Evolutionary conservation across 2,329 filamentous ascomycete genomes (phyloP), one percentile per base, ranked within the genome.

Genomic region (Sclerotinia trifoliorum): DNA sequence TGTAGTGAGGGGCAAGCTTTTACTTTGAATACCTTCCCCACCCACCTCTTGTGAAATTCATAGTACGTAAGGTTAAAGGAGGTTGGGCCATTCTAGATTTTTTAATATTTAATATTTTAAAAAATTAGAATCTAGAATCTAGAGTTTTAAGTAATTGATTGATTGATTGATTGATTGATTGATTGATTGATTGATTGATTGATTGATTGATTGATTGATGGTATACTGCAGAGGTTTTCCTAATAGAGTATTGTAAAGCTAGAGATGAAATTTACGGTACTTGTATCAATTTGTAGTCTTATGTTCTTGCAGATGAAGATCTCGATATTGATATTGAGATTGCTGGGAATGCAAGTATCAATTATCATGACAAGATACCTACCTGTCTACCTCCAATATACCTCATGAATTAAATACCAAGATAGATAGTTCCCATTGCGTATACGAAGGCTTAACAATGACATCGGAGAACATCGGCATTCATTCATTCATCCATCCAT

Each of bases 391-490:
- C 7, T 51, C 48, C 21, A 5, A 24, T n/a, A 3, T 48, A n/a
- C 46, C 46, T 11, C 52, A 35, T 29, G 15, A 55, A 32, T 35
- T n/a, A 55, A 21, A 55, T 42, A 42, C 39, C 52, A 55, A 55
- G 29, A 55, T 19, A 55, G 29, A 55, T 19, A 21, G 19, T 54
- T 19, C 51, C 5, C 5, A 2, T 29, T 29, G 29, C 29, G 29
- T 29, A 29, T 29, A 29, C 29, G 13, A 42, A 55, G 21, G 29
- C 29, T 35, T 56, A 24, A 46, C 24, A 11, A 13, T 29, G 24
- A 21, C 26, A 19, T 48, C 58, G 58, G 58, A 61, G 26, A 8
- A n/a, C 39, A 39, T 57, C 51, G 63, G 51, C 63, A 66, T 63
- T 63, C 15, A 52, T 32, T 5, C 4, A 35, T 39, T 13, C 39